Evolutionary conservation across 305 asterid species (phyloP), one percentile per base, ranked within the genome.

Genomic region (Plantago coronopus): DNA sequence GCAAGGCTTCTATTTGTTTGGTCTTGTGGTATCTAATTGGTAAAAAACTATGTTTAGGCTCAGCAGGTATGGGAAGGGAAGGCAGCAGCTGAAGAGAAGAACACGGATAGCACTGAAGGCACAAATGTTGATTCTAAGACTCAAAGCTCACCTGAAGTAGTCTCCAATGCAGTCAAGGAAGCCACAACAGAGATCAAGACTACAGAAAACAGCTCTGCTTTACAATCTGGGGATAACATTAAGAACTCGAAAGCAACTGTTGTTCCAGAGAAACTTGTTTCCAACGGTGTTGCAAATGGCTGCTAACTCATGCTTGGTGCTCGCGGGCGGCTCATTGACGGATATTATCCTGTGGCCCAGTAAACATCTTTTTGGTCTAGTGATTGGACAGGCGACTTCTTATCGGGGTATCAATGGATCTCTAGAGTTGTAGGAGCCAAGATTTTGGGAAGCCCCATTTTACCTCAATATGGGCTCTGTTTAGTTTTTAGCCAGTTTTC

Each of bases 11-110:
- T 0, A 9, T 43, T 31, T 18, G 0, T 45, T 16, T 59, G 77
- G 86, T 68, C 74, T 34, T n/a, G n/a, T n/a, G n/a, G n/a, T n/a
- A n/a, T n/a, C n/a, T n/a, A n/a, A n/a, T n/a, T n/a, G n/a, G n/a
- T n/a, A n/a, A n/a, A n/a, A n/a, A n/a, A n/a, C n/a, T n/a, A n/a
- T 18, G 0, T 45, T 16, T 59, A 80, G 86, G 70, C 74, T 34
- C 79, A 78, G 61, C 79, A 78, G 61, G 77, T 64, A 3, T 77
- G 82, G 81, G 89, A 82, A 57, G 81, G 79, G 54, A 85, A 73
- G 67, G 46, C 67, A 63, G 0, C 40, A 34, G 12, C 40, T 34
- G 87, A 76, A 20, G 90, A 75, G 72, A 80, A 76, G 68, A 75
- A 44, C 46, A 72, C 62, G 59, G 89, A 74, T 61, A 76, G 42